phyloP scores from a whole-genome alignment of 2,329 filamentous ascomycete genomes.

The Akanthomyces muscarius region DNA sequence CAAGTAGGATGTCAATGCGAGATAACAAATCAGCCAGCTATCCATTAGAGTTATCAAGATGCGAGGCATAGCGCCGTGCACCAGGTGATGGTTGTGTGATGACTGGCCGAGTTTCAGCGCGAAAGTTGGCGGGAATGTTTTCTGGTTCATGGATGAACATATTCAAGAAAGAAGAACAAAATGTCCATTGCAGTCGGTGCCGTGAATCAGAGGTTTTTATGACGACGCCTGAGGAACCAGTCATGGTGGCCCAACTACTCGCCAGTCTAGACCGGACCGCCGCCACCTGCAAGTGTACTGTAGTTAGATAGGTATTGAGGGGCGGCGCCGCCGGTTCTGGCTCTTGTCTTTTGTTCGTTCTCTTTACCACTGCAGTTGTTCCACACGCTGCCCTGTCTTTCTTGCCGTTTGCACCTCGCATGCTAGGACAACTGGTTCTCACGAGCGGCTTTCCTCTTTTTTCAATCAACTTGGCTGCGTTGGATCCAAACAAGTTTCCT shows the following conservation, averaged over 20 bases:
- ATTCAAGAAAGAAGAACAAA: neutral
- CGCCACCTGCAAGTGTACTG: neutral
- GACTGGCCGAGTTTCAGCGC: neutral
- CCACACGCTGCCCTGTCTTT: neutral
- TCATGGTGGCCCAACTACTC: conserved; percentile 8
- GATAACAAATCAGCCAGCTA: neutral
- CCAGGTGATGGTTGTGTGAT: neutral
- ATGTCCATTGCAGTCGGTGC: neutral
- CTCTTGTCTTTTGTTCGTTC: neutral
- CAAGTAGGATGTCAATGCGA: neutral
- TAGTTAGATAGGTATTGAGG: neutral
- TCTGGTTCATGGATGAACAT: neutral
- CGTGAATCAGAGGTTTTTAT: neutral
- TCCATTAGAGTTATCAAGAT: neutral
- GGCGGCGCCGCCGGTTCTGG: neutral
- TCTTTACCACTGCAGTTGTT: neutral
- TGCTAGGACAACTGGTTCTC: neutral
- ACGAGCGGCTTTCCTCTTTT: neutral
- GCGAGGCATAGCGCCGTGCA: neutral
- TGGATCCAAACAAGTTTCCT: no score
- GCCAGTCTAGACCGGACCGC: neutral
- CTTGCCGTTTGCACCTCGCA: neutral
- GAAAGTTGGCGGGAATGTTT: neutral
- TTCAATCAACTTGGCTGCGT: neutral
- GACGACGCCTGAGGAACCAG: conserved; percentile 1